phyloP scores from a whole-genome alignment of 768 basidiomycete species.

The Suillus spraguei region DNA sequence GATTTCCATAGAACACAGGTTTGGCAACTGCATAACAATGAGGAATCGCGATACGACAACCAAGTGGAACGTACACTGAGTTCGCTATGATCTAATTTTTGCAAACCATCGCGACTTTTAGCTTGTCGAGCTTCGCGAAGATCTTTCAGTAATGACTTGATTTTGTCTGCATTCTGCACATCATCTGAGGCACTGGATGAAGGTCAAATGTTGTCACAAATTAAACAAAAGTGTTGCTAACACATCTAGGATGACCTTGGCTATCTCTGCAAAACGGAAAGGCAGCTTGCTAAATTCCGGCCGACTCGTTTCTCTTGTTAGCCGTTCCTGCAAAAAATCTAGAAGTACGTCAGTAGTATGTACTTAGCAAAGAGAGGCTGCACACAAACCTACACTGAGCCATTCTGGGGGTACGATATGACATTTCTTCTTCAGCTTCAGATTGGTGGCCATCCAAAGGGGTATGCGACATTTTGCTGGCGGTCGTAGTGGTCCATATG shows the following conservation, averaged over 20 bases:
- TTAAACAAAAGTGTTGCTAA: conserved; percentile 40
- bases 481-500: conserved; percentile 90
- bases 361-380: background rate
- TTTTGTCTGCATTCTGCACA: conserved; percentile 78
- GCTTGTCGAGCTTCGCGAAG: conserved; percentile 95
- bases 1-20: conserved; percentile 89
- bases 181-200: conserved; percentile 83
- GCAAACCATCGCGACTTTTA: conserved; percentile 86
- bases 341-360: background rate
- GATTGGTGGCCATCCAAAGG: conserved; percentile 92
- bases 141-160: conserved; percentile 88
- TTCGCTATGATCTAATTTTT: conserved; percentile 78
- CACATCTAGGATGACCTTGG: conserved; percentile 94
- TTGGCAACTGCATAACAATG: conserved; percentile 60
- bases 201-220: conserved; percentile 5
- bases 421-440: conserved; percentile 95
- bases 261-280: conserved; percentile 86
- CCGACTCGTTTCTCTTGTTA: conserved; percentile 74
- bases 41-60: conserved; percentile 7
- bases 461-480: conserved; percentile 87
- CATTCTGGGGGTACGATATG: conserved; percentile 89
- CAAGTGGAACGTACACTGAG: conserved; percentile 53
- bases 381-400: conserved; percentile 75
- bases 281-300: conserved; percentile 80
- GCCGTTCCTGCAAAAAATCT: conserved; percentile 82